Base-by-base conservation (phyloP, 192 early-diverging fungal species). In the Coemansia sp. region DNA sequence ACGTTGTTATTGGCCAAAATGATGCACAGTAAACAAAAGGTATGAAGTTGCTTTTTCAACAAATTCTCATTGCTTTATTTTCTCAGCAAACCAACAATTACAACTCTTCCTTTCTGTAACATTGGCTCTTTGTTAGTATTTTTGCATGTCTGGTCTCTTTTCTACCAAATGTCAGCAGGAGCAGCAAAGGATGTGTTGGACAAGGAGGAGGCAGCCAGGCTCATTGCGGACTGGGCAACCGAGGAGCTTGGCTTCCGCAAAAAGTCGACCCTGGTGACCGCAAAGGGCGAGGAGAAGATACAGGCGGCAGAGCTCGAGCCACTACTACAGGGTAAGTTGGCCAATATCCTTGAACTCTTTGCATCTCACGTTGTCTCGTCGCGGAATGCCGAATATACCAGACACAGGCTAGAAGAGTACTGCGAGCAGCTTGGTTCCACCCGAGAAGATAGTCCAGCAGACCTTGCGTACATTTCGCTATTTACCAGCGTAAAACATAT, bases 241-340 rank as follows among this genome's bases (percentile, higher is more conserved):
- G 19, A 75, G 13, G 80, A 78, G 58, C 76, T 83, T 12, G 80
- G 80, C 19, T 83, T 78, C 39, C 62, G 80, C 21, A 74, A 72
- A 42, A 43, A 43, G 26, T 65, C 76, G 9, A 78, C 80, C 8
- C 70, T 83, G 11, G 80, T 83, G 18, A 69, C 72, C 0, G 71
- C 80, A 40, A 68, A 71, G 36, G 80, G 80, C 60, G 76, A 83
- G 45, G 80, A 83, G 57, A 68, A 65, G 45, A 57, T 83, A 42
- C 41, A 55, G 16, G 54, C 62, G 12, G 54, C 62, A 0, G 76
- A 83, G 26, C 41, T 83, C 9, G 80, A 78, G 67, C 76, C 75
- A 13, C 45, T 78, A 11, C 73, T 78, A 8, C 80, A 78, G 46
- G 80, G 80, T 15, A 69, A 74, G n/a, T 69, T 83, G 5, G 75